Conservation (phyloP, 768 basidiomycete genomes). For the Baorangia bicolor region DNA sequence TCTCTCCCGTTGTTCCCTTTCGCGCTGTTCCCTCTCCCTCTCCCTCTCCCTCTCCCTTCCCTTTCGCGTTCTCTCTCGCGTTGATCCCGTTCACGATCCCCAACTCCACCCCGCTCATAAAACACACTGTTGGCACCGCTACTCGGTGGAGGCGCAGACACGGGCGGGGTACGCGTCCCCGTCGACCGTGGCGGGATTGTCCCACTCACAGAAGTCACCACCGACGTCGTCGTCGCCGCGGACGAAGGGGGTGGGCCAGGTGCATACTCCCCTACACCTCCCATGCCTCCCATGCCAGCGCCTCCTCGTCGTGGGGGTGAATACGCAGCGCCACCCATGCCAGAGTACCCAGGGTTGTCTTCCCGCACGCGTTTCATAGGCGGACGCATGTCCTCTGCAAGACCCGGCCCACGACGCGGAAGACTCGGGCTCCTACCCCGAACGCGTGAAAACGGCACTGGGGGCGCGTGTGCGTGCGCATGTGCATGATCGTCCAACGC, state of each 20-base stretch:
- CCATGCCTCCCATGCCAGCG: background rate
- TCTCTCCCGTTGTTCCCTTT: constrained; percentile 12
- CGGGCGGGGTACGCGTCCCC: constrained; percentile 22
- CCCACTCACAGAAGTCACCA: background rate
- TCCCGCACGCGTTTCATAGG: constrained; percentile 47
- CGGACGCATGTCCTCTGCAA: constrained; percentile 41
- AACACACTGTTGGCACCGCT: constrained; percentile 26
- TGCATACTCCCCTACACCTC: constrained; percentile 18
- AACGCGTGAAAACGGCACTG: constrained; percentile 36
- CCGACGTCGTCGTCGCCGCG: constrained; percentile 4
- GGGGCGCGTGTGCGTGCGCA: constrained; percentile 13
- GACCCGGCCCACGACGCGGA: constrained; percentile 29
- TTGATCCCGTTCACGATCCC: constrained; percentile 8
- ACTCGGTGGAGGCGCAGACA: constrained; percentile 24
- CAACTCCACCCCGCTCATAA: constrained; percentile 28
- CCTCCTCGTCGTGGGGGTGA: constrained; percentile 29
- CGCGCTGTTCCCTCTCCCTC: constrained; percentile 12
- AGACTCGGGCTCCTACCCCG: constrained; percentile 47
- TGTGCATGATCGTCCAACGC: constrained; percentile 13
- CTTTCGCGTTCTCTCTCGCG: constrained; percentile 14
- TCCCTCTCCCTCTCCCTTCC: constrained; percentile 10
- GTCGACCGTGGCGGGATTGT: constrained; percentile 4
- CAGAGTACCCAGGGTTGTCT: constrained; percentile 30
- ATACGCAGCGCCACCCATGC: constrained; percentile 19
- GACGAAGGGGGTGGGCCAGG: constrained; percentile 24